Evolutionary conservation across 768 basidiomycete species (phyloP).

Genomic region (Udeniomyces megalosporus): DNA sequence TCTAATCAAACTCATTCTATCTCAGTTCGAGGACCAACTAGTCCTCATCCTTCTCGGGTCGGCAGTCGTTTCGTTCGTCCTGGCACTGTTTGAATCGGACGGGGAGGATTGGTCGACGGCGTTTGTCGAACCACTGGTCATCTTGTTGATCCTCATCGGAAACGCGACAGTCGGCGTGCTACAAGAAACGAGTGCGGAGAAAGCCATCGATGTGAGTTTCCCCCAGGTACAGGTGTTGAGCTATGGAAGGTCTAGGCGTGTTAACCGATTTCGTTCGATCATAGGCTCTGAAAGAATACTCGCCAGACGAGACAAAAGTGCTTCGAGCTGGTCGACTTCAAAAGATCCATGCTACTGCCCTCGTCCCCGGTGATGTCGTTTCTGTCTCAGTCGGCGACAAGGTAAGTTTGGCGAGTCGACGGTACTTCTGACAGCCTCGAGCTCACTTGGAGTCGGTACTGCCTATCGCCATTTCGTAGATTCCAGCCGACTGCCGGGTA

Average conservation of each 20-base stretch:
- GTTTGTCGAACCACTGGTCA: slow-evolving; percentile 89
- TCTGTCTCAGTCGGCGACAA: slow-evolving; percentile 45
- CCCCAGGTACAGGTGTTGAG: no score
- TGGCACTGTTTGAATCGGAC: slow-evolving; percentile 72
- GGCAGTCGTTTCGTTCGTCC: slow-evolving; percentile 78
- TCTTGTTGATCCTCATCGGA: slow-evolving; percentile 84
- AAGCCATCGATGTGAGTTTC: slow-evolving; percentile 78
- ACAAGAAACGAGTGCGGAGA: slow-evolving; percentile 90
- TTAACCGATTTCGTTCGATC: not conserved
- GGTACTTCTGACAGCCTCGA: not conserved
- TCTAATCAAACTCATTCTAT: slow-evolving; percentile 84
- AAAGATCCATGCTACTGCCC: slow-evolving; percentile 67
- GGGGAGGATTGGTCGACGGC: slow-evolving; percentile 54
- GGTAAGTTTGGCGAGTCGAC: not conserved
- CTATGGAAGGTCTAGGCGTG: no score
- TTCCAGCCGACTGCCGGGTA: slow-evolving; percentile 86
- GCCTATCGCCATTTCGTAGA: no score
- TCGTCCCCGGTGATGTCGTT: slow-evolving; percentile 91
- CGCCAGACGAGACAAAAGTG: slow-evolving; percentile 89
- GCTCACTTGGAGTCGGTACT: slow-evolving; percentile 44
- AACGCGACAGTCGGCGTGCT: slow-evolving; percentile 97
- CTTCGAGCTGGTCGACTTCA: slow-evolving; percentile 51
- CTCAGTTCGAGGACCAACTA: slow-evolving; percentile 97
- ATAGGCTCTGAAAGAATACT: slow-evolving; percentile 90
- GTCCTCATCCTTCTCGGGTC: slow-evolving; percentile 92